Percentiles rank a stretch among this genome's conserved stretches.
Conservation (phyloP, 768 basidiomycete species). For the Mycena filopes region DNA sequence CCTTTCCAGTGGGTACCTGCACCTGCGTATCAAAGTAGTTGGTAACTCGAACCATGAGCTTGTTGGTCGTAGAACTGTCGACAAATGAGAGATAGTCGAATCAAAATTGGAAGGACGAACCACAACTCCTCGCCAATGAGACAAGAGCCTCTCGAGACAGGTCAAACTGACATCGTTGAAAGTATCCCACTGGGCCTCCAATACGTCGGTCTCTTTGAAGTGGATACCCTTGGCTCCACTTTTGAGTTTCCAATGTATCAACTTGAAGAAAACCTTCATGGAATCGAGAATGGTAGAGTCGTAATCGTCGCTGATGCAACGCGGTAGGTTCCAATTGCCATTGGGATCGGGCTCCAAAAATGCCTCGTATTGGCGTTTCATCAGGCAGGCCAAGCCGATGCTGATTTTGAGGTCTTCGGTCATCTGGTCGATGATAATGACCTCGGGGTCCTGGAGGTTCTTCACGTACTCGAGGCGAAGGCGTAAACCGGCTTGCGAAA, state of each 20-base stretch:
- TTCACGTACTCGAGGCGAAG: slow-evolving; percentile 90
- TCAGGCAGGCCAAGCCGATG: slow-evolving; percentile 92
- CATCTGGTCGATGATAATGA: slow-evolving; percentile 94
- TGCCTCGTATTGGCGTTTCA: slow-evolving; percentile 94
- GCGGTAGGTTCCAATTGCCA: slow-evolving; percentile 89
- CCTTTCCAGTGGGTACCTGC: slow-evolving; percentile 69
- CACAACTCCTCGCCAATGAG: slow-evolving; percentile 96
- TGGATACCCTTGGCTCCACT: slow-evolving; percentile 91
- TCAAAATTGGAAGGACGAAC: slow-evolving; percentile 55
- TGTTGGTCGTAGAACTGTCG: slow-evolving; percentile 87
- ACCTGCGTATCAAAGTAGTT: slow-evolving; percentile 97
- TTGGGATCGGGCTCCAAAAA: slow-evolving; percentile 88
- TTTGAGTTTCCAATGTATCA: slow-evolving; percentile 97
- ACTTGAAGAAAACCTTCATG: slow-evolving; percentile 88
- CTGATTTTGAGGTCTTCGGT: slow-evolving; percentile 92
- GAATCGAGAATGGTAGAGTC: slow-evolving; percentile 90
- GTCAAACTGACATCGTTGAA: slow-evolving; percentile 93
- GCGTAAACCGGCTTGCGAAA: slow-evolving; percentile 91
- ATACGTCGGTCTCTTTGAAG: slow-evolving; percentile 98
- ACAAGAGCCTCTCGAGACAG: slow-evolving; percentile 85
- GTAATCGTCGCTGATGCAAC: slow-evolving; percentile 91
- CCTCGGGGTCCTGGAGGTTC: slow-evolving; percentile 88
- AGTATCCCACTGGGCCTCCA: slow-evolving; percentile 96
- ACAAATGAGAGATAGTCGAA: background rate
- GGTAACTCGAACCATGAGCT: slow-evolving; percentile 90